Base-by-base conservation (phyloP, 495 filamentous ascomycete genomes). In the Tuber borchii region DNA sequence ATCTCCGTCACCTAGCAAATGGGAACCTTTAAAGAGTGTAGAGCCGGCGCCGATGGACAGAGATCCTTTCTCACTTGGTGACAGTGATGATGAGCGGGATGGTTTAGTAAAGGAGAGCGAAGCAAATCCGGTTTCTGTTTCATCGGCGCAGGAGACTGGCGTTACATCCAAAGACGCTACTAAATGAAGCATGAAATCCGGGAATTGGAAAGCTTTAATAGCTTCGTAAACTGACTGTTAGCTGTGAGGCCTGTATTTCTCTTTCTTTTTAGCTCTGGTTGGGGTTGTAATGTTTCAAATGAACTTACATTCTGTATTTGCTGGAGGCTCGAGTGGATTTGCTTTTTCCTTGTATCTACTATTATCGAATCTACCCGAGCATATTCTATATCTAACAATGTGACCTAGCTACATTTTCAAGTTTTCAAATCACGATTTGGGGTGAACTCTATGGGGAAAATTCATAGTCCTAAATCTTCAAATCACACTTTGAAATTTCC, bases 1-100 rank as follows among this genome's bases (percentile, higher is more conserved):
- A 51, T 80, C 82, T 40, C 84, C 86, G 40, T 72, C 71, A 34
- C 86, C 88, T 20, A 96, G 92, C 87, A 99, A 99, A 86, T 99
- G 95, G 95, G 95, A 99, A 84, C 95, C 96, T 22, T 85, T 99
- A 72, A 92, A 93, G 44, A 89, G 91, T 1, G 89, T 97, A 9
- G 94, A 96, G 69, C 95, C 96, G 8, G 91, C 89, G 72, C 95
- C 96, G 45, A 90, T 95, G 69, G 95, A 99, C 77, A 93, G 96
- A 79, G 95, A 99, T 82, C 95, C 95, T 0, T 99, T 99, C 84
- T 97, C 93, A 80, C 88, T 99, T 16, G 95, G 95, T 2, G 95
- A 99, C 81, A 97, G 94, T 80, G 93, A 97, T 76, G 95, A 98
- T 71, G 96, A 98, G 84, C 91, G 92, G 77, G 94, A 93, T n/a